Percentiles rank a stretch among this genome's conserved stretches.
Evolutionary conservation across 768 basidiomycete genomes (phyloP).

Genomic region (Suillus fuscotomentosus): DNA sequence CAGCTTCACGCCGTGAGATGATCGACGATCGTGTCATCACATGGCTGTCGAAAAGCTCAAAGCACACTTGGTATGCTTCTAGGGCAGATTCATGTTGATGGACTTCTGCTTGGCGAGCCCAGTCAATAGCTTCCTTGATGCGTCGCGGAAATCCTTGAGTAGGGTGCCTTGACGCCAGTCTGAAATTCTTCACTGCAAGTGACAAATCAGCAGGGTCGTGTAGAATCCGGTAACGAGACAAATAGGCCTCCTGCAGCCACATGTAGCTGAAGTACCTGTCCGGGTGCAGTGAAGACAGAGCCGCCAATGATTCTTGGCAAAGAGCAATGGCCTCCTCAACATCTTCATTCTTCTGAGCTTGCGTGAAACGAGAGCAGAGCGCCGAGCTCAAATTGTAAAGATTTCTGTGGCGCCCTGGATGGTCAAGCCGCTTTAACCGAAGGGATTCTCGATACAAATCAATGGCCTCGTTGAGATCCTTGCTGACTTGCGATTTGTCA

Average conservation of each 20-base stretch:
- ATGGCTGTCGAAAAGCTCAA: conserved; percentile 1
- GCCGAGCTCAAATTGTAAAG: background rate
- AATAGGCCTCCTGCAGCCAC: background rate
- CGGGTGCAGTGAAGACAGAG: background rate
- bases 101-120: no score
- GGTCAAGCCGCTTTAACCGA: background rate
- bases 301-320: background rate
- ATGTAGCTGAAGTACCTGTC: background rate
- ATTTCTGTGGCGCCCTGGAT: background rate
- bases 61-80: background rate
- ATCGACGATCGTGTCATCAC: background rate
- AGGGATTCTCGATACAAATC: background rate
- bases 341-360: background rate
- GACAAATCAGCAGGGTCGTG: background rate
- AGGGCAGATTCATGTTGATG: background rate
- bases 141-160: background rate
- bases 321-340: background rate
- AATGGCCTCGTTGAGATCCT: background rate
- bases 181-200: background rate
- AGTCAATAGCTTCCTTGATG: background rate
- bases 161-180: background rate
- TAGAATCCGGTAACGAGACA: background rate
- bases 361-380: background rate
- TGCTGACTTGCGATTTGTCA: background rate
- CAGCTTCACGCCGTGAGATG: background rate